These are phyloP conservation scores for Glarea lozoyensis DNA, from an alignment of 495 filamentous ascomycete species.

Conservation along the genomic window DNA sequence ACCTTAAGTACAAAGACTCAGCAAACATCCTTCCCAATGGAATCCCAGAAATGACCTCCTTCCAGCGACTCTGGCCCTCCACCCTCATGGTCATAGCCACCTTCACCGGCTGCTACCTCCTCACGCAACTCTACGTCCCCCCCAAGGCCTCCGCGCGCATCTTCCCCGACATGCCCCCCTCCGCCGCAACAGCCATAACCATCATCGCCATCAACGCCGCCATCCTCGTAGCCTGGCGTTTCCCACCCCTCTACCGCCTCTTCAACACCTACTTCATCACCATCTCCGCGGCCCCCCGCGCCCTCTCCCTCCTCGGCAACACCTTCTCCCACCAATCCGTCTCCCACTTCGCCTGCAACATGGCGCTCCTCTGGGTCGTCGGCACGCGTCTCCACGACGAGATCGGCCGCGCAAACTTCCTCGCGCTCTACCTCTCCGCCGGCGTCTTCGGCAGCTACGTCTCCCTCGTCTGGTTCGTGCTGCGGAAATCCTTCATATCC, in stretches of 20 bases:
- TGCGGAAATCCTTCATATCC: slow-evolving; percentile 37
- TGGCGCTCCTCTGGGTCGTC: slow-evolving; percentile 46
- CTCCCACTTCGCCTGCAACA: slow-evolving; percentile 62
- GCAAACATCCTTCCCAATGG: slow-evolving; percentile 11
- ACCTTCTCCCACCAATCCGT: slow-evolving; percentile 70
- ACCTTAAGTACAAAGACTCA: slow-evolving; percentile 26
- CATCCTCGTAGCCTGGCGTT: slow-evolving; percentile 56
- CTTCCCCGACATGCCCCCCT: slow-evolving; percentile 66
- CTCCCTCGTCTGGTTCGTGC: slow-evolving; percentile 50
- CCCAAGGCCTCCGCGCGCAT: slow-evolving; percentile 49
- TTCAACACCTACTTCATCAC: slow-evolving; percentile 75
- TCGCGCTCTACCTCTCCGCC: slow-evolving; percentile 64
- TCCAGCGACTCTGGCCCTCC: slow-evolving; percentile 58
- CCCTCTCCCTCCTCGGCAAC: slow-evolving; percentile 56
- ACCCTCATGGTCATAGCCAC: slow-evolving; percentile 45
- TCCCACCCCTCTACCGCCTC: slow-evolving; percentile 60
- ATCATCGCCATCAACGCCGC: slow-evolving; percentile 58
- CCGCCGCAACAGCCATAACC: slow-evolving; percentile 64
- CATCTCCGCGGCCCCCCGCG: slow-evolving; percentile 57
- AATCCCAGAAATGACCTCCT: slow-evolving; percentile 36
- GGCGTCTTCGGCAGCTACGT: slow-evolving; percentile 59
- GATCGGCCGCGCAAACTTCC: slow-evolving; percentile 74
- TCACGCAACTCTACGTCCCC: slow-evolving; percentile 54
- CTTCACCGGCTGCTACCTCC: slow-evolving; percentile 40
- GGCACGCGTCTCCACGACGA: slow-evolving; percentile 65